Base-by-base conservation (phyloP, 192 early-diverging fungal species). In the Coemansia umbellata region DNA sequence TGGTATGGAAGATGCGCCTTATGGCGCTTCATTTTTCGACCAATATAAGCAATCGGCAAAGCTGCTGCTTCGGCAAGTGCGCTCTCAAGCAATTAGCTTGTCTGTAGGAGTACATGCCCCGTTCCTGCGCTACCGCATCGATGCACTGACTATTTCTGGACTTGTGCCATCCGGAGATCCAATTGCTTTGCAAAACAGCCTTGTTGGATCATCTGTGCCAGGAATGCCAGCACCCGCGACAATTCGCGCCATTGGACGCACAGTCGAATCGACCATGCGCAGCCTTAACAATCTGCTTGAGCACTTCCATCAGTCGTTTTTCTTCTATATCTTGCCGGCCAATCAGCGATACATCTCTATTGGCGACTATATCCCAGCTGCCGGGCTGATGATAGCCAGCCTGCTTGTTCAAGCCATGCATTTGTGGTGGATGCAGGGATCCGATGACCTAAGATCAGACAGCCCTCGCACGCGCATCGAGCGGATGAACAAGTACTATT, bases 291-390 rank as follows among this genome's bases (percentile, higher is more conserved):
- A 95, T 59, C 57, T 98, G 37, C 78, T 98, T 37, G 95, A 98
- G 65, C 85, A 90, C 47, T 81, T 98, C 32, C 95, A 98, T 59
- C 93, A 95, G 63, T 90, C 93, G 31, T 98, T 91, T 73, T 98
- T 94, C 79, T 95, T 96, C 60, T 98, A 98, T 68, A 78, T 93
- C n/a, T 80, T 95, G 60, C 87, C 88, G n/a, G 78, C 82, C 11
- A 84, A 86, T 44, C 53, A 77, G 17, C 74, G 77, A 35, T 93
- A 89, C 70, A 86, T 95, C 26, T 93, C 93, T 2, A 88, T 98
- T 37, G 87, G 88, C 37, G 80, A 89, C 45, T 98, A 95, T 63
- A 85, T 95, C 53, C 91, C 90, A 15, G 91, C 92, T 0, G 78
- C 90, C 4, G 85, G 86, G 18, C 69, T 94, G 32, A 80, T 94